phyloP scores from a whole-genome alignment of 225 moss, liverwort and hornwort species.

The Climacium dendroides region DNA sequence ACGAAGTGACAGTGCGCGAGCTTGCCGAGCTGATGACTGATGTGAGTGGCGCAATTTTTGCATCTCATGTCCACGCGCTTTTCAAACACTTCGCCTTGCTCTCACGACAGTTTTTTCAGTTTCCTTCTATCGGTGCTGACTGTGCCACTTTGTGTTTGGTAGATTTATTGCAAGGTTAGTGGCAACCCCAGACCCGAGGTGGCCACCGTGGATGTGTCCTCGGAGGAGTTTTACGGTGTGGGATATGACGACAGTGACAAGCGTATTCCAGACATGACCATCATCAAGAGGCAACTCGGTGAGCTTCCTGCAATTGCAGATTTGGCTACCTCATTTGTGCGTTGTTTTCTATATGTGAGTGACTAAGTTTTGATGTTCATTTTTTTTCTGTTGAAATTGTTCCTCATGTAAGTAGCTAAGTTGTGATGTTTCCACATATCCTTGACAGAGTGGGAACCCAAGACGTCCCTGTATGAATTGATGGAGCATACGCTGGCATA shows the following conservation, averaged over 20 bases:
- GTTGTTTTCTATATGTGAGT: not conserved
- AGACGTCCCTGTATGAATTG: conserved; percentile 31
- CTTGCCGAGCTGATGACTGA: conserved; percentile 52
- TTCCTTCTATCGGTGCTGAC: not conserved
- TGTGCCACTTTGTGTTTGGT: too few species aligned
- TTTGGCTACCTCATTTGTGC: not conserved
- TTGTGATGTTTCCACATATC: not conserved
- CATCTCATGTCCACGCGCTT: not conserved
- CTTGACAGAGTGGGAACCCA: conserved; percentile 37
- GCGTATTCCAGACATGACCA: conserved; percentile 41
- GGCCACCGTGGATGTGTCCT: conserved; percentile 29
- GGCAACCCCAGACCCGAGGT: conserved; percentile 8
- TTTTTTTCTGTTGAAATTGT: too few species aligned
- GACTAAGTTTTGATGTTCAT: too few species aligned
- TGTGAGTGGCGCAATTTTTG: not conserved
- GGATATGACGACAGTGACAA: conserved; percentile 52
- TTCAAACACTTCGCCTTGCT: too few species aligned
- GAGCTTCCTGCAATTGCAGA: not conserved
- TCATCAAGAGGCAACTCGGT: conserved; percentile 18
- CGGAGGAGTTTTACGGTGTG: conserved; percentile 37
- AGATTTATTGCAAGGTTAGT: conserved; percentile 34
- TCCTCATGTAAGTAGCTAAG: not conserved
- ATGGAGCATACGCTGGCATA: conserved; percentile 37
- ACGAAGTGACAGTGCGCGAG: conserved; percentile 30
- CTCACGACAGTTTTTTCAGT: too few species aligned